A percentile compares a stretch with the other conserved stretches of the same genome.
These are phyloP conservation scores for Pichia sp. DNA, from an alignment of 1,139 yeast species.

Conservation along the genomic window DNA sequence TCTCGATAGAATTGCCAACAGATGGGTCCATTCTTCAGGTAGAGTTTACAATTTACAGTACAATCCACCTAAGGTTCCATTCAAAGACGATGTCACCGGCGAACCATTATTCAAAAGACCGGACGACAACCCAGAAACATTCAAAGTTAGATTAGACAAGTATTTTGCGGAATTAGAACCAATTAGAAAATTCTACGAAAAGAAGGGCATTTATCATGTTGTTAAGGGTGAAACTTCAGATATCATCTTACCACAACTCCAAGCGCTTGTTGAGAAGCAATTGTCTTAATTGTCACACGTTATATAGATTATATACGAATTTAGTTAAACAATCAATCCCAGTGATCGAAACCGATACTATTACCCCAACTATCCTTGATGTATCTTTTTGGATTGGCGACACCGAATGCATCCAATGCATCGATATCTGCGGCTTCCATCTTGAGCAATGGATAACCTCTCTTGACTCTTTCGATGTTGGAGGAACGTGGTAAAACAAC, in stretches of 20 bases:
- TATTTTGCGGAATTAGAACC: constrained; percentile 64
- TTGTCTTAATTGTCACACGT: not conserved
- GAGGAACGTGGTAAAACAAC: constrained; percentile 55
- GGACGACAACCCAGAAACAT: constrained; percentile 76
- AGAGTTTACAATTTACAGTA: constrained; percentile 82
- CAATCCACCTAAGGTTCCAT: constrained; percentile 84
- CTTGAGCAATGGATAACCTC: constrained; percentile 20
- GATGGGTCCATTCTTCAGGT: constrained; percentile 91
- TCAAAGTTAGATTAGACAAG: constrained; percentile 61
- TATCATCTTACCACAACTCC: constrained; percentile 72
- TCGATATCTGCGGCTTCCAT: constrained; percentile 39
- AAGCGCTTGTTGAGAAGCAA: constrained; percentile 37
- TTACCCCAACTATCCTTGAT: constrained; percentile 32
- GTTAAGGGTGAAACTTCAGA: constrained; percentile 83
- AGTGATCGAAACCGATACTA: constrained; percentile 24
- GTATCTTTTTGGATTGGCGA: constrained; percentile 40
- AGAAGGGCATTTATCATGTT: constrained; percentile 50
- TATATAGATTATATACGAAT: too few species aligned
- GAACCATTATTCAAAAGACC: constrained; percentile 76
- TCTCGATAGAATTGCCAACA: constrained; percentile 73
- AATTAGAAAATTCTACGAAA: constrained; percentile 57
- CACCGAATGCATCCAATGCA: constrained; percentile 44
- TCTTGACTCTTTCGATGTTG: constrained; percentile 35
- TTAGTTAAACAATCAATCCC: constrained; percentile 17
- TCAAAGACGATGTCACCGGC: constrained; percentile 84